Evolutionary conservation across 306 rosid species (phyloP).

Genomic region (Crotalaria pallida): DNA sequence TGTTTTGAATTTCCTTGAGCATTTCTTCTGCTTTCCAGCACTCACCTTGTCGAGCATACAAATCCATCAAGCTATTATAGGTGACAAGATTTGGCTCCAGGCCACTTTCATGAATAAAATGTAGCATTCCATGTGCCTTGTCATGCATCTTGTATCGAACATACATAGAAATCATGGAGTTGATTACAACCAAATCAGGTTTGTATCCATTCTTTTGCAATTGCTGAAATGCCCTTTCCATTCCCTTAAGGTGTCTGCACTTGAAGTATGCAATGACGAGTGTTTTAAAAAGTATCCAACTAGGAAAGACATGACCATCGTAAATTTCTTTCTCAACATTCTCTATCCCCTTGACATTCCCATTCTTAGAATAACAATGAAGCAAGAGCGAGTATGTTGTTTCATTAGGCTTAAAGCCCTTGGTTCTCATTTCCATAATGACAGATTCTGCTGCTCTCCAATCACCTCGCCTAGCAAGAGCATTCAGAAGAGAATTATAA

Average conservation of each 20-base stretch:
- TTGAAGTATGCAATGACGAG: conserved; percentile 78
- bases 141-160: conserved; percentile 55
- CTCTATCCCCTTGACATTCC: conserved; percentile 71
- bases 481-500: conserved; percentile 85
- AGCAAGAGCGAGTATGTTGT: conserved; percentile 85
- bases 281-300: conserved; percentile 80
- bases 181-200: conserved; percentile 77
- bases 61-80: conserved; percentile 81
- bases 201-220: conserved; percentile 64
- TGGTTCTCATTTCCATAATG: conserved; percentile 61
- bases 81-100: conserved; percentile 79
- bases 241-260: conserved; percentile 70
- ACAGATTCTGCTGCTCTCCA: conserved; percentile 85
- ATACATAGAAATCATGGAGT: conserved; percentile 79
- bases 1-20: conserved; percentile 53
- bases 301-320: conserved; percentile 66
- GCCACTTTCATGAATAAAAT: conserved; percentile 43
- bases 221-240: conserved; percentile 75
- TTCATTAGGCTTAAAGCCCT: conserved; percentile 83
- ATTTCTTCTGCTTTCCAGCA: conserved; percentile 95
- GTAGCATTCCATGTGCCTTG: conserved; percentile 67
- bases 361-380: conserved; percentile 68
- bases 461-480: conserved; percentile 77
- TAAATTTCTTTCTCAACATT: conserved; percentile 63
- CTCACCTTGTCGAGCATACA: conserved; percentile 72